Evolutionary conservation across 2,329 filamentous ascomycete genomes (phyloP), one percentile per base, ranked within the genome.

Genomic region (Nemania sp.): DNA sequence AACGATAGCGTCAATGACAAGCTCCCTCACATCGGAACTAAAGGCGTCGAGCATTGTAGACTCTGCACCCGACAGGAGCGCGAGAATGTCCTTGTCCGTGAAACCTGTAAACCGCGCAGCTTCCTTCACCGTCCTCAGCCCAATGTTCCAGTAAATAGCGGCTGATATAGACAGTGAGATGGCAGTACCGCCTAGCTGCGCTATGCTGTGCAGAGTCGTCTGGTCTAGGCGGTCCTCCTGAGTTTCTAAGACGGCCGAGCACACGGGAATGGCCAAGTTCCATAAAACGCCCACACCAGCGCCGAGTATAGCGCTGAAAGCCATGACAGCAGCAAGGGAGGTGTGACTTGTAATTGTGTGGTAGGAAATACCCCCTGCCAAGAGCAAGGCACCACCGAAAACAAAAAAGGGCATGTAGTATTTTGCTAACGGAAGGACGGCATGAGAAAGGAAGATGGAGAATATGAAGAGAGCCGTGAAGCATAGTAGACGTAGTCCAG

Each of bases 401-500:
- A 79, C 54, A 68, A 77, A 80, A 56, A 80, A 75, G 5, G 73
- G 68, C 45, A 74, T 76, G 68, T 84, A 86, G 41, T 78, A 77
- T 35, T 80, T 79, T 2, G 80, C 66, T 1, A 72, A 73, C 0
- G 80, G 77, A 45, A 86, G 77, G 2, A 82, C 55, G 5, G 73
- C 73, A 8, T 83, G 83, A 47, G 79, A 55, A 27, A 63, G 3
- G 26, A 73, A 55, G 22, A 73, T 67, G 3, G 62, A 41, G 45
- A 64, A 52, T 5, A 73, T 70, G 60, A 72, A 73, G 57, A 71
- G 62, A 22, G 66, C 67, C 8, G 73, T 74, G 10, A 71, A 68
- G 18, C 81, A 83, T 1, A 85, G 74, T 0, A 84, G 73, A 20
- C 81, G 78, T 4, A 83, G 76, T 1, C 78, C 82, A 4, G 82